Base-by-base conservation (phyloP, 2,329 filamentous ascomycete genomes). In the Lasiodiplodia theobromae region DNA sequence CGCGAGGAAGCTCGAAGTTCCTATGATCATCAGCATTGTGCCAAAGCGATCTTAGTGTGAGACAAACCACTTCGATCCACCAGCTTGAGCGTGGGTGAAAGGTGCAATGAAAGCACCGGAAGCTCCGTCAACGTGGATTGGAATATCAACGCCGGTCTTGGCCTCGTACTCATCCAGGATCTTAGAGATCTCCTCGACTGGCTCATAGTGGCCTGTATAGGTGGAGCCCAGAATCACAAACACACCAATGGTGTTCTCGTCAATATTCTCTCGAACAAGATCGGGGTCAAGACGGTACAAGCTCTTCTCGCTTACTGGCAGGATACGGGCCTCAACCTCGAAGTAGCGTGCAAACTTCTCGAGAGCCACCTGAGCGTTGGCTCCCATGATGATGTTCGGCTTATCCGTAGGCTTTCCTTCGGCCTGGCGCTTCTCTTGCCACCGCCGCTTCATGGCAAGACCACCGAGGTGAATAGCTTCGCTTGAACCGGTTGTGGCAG, bases 201-300 rank as follows among this genome's bases (percentile, higher is more conserved):
- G 89, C 77, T 92, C 90, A 71, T 89, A 92, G 74, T 92, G 89
- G 0, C 91, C 90, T 0, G 91, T 93, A 72, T 92, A 93, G 0
- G 91, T 93, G 63, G 86, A 89, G 3, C 91, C 90, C 5, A 93
- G 74, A 66, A 92, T 92, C 0, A 91, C 88, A 73, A 91, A 92
- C 0, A 93, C 82, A n/a, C 91, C 91, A 72, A 93, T 92, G 0
- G 91, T 93, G 72, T 92, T 92, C 78, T 92, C 90, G 70, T 93
- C 90, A 40, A 92, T 85, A 71, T 90, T 90, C 72, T 92, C 76
- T 73, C 85, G 87, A 0, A 92, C 88, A 31, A 89, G 78, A 4
- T 87, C 82, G 0, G 90, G 87, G 71, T 92, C 89, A 8, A 92
- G 82, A 38, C 88, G 81, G 74, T 84, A 90, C 7, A 85, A 82